Evolutionary conservation across 176 grass and related monocot genomes (phyloP).

Genomic region (Eleusine indica): DNA sequence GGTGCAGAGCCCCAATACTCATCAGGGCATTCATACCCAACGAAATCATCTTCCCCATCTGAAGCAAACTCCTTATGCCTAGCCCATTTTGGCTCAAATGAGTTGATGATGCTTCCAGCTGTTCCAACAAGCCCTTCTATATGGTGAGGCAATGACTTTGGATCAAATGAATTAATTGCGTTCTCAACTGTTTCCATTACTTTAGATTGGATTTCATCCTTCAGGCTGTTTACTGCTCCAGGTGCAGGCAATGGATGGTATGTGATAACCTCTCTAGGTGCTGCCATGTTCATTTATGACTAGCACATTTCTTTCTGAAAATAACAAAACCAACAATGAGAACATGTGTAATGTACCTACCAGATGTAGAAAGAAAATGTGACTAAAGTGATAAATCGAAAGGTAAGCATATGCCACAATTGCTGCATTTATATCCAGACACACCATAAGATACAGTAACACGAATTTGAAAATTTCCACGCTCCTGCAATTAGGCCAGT

Average conservation of each 20-base stretch:
- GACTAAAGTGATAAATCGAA: not conserved
- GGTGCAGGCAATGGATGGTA: conserved; percentile 58
- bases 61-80: conserved; percentile 36
- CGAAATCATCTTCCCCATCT: conserved; percentile 32
- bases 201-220: conserved; percentile 50
- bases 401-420: not conserved
- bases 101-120: conserved; percentile 43
- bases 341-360: not conserved
- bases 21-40: conserved; percentile 34
- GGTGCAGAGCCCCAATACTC: conserved; percentile 38
- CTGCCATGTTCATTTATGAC: conserved; percentile 26
- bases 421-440: not conserved
- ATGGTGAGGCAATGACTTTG: conserved; percentile 31
- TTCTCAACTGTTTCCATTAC: conserved; percentile 34
- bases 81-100: conserved; percentile 42
- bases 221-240: conserved; percentile 25
- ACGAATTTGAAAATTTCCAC: not conserved
- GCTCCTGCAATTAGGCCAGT: not conserved
- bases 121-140: conserved; percentile 23
- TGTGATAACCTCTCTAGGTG: conserved; percentile 33
- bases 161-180: conserved; percentile 42
- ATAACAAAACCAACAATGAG: not conserved
- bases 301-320: conserved; percentile 40
- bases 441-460: not conserved
- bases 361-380: not conserved